phyloP scores from a whole-genome alignment of 192 early-diverging fungal genomes.

The Irineochytrium annulatum region DNA sequence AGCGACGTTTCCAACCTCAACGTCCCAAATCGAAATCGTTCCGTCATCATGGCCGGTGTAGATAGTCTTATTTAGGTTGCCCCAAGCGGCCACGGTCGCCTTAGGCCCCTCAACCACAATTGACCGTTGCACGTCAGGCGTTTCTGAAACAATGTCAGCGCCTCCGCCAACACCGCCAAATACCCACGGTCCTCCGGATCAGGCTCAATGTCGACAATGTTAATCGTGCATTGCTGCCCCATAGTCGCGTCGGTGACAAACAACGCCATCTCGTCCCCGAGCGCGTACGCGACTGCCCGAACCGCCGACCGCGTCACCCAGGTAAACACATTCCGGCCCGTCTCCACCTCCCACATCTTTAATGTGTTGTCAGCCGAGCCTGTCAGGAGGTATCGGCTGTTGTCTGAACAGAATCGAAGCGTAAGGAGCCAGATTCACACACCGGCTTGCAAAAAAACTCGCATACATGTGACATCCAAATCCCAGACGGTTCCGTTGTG shows the following conservation, averaged over 20 bases:
- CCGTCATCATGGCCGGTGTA: conserved; percentile 94
- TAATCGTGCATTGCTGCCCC: conserved; percentile 83
- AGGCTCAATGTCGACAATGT: conserved; percentile 74
- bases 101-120: conserved; percentile 75
- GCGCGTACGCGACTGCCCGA: conserved; percentile 83
- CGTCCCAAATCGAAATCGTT: conserved; percentile 81
- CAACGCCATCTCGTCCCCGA: conserved; percentile 82
- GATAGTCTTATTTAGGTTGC: conserved; percentile 87
- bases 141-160: conserved; percentile 46
- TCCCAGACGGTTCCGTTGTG: conserved; percentile 95
- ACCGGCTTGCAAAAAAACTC: background rate
- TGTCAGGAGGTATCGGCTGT: conserved; percentile 73
- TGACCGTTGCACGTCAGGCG: conserved; percentile 68
- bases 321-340: conserved; percentile 83
- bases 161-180: conserved; percentile 5
- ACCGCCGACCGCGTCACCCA: conserved; percentile 90
- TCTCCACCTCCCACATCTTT: conserved; percentile 89
- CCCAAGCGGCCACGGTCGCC: conserved; percentile 90
- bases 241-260: conserved; percentile 96
- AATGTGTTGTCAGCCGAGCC: conserved; percentile 89
- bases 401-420: conserved; percentile 39
- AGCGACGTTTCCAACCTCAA: conserved; percentile 47
- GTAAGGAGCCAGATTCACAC: background rate
- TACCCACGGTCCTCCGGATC: conserved; percentile 56
- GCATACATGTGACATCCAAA: conserved; percentile 83